A percentile compares a stretch with the other conserved stretches of the same genome.
These are phyloP conservation scores for Erysimum pusillum DNA, from an alignment of 441 rosid genomes.

Conservation along the genomic window DNA sequence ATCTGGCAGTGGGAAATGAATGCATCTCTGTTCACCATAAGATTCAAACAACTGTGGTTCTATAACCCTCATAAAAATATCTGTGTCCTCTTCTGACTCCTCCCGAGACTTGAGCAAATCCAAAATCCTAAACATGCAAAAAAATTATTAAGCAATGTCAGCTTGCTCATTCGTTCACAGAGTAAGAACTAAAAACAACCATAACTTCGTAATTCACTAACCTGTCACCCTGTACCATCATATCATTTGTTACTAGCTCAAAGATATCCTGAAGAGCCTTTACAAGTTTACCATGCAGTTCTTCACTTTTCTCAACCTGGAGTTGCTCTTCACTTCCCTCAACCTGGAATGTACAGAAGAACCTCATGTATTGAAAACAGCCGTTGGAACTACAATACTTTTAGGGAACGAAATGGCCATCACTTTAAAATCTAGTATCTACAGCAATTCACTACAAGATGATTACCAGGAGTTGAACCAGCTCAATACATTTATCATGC, in stretches of 20 bases:
- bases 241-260: slow-evolving; percentile 86
- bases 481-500: slow-evolving; percentile 69
- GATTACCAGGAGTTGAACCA: slow-evolving; percentile 90
- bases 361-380: slow-evolving; percentile 20
- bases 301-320: slow-evolving; percentile 75
- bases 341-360: slow-evolving; percentile 44
- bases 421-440: slow-evolving; percentile 22
- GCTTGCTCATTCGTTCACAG: slow-evolving; percentile 16
- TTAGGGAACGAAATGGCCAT: slow-evolving; percentile 9
- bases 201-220: slow-evolving; percentile 45
- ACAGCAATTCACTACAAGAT: slow-evolving; percentile 32
- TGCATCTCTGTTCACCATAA: slow-evolving; percentile 54
- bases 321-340: slow-evolving; percentile 41
- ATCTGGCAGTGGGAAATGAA: slow-evolving; percentile 90
- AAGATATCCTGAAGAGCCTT: slow-evolving; percentile 94
- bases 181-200: slow-evolving; percentile 11
- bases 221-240: slow-evolving; percentile 89
- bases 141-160: slow-evolving; percentile 12
- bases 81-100: slow-evolving; percentile 50
- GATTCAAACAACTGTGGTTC: slow-evolving; percentile 86
- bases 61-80: slow-evolving; percentile 58
- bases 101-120: slow-evolving; percentile 54
- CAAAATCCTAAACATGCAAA: slow-evolving; percentile 59
- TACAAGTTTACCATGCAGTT: slow-evolving; percentile 66
- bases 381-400: background rate